A percentile compares a stretch with the other conserved stretches of the same genome.
These are phyloP conservation scores for Neonectria punicea DNA, from an alignment of 2,329 filamentous ascomycete genomes.

Conservation along the genomic window DNA sequence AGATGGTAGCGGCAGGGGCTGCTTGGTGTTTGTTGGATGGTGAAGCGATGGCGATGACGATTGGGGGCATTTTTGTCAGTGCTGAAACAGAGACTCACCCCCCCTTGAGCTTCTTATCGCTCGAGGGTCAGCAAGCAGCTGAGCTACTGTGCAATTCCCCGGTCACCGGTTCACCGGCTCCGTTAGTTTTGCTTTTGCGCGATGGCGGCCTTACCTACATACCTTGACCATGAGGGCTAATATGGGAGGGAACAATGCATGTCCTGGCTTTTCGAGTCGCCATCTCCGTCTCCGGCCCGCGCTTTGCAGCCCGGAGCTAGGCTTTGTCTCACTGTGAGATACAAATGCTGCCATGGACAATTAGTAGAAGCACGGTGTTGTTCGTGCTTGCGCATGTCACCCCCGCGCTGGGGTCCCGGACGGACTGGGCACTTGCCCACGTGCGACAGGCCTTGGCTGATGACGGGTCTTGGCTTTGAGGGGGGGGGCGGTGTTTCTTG, in stretches of 20 bases:
- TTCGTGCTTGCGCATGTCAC: background rate
- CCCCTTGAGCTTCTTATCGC: background rate
- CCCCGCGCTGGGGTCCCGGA: slow-evolving; percentile 17
- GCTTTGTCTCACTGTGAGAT: background rate
- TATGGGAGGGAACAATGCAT: background rate
- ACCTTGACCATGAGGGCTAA: background rate
- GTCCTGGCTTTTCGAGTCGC: slow-evolving; percentile 8
- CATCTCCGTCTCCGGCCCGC: slow-evolving; percentile 16
- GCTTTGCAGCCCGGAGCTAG: background rate
- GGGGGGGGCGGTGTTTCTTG: slow-evolving; percentile 8
- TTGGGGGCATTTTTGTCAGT: background rate
- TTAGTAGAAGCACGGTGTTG: background rate
- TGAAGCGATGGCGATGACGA: background rate
- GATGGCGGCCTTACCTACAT: background rate
- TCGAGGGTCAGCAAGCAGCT: background rate
- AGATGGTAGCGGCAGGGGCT: background rate
- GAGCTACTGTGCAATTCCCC: background rate
- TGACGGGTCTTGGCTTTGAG: slow-evolving; percentile 26
- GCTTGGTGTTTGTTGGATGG: background rate
- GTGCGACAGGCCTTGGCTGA: slow-evolving; percentile 42
- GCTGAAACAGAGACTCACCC: background rate
- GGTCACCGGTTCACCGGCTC: slow-evolving; percentile 17
- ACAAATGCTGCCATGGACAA: background rate
- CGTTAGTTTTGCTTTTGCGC: background rate
- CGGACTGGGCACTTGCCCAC: slow-evolving; percentile 34